phyloP scores from a whole-genome alignment of 2,329 filamentous ascomycete genomes.

The Capronia americana region DNA sequence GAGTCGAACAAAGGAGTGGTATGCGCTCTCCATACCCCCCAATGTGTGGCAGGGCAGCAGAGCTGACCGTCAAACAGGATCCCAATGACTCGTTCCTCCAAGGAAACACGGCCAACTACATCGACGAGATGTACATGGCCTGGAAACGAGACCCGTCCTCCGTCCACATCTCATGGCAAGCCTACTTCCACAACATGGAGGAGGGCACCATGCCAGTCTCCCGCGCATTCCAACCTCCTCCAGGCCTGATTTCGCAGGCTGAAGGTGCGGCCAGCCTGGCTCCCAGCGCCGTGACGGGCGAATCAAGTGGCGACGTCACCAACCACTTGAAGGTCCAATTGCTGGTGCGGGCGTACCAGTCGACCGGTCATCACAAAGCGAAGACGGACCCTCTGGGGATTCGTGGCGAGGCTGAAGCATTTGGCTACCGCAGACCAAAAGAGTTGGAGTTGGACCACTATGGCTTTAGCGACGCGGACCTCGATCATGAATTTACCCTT shows the following conservation, averaged over 20 bases:
- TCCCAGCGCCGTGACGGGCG: slow-evolving; percentile 50
- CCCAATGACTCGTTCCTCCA: slow-evolving; percentile 95
- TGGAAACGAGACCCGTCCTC: slow-evolving; percentile 94
- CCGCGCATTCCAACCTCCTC: slow-evolving; percentile 94
- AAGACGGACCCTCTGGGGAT: slow-evolving; percentile 97
- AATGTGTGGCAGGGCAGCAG: not conserved
- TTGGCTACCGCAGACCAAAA: slow-evolving; percentile 85
- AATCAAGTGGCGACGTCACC: slow-evolving; percentile 78
- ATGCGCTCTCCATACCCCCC: slow-evolving; percentile 45
- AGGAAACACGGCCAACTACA: slow-evolving; percentile 97
- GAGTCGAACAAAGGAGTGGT: slow-evolving; percentile 67
- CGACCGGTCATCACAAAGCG: slow-evolving; percentile 96
- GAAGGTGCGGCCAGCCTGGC: slow-evolving; percentile 71
- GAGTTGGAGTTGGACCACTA: slow-evolving; percentile 94
- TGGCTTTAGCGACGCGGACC: slow-evolving; percentile 90
- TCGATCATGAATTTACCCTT: slow-evolving; percentile 88
- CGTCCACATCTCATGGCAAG: slow-evolving; percentile 97
- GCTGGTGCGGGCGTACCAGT: slow-evolving; percentile 95
- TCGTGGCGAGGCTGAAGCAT: slow-evolving; percentile 80
- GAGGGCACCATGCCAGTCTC: slow-evolving; percentile 96
- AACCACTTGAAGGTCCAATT: slow-evolving; percentile 99
- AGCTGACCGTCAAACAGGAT: slow-evolving; percentile 59
- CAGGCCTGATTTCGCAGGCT: slow-evolving; percentile 83
- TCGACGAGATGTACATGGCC: slow-evolving; percentile 99
- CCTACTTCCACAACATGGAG: slow-evolving; percentile 99